These are phyloP conservation scores for Pontederia paniculata DNA, from an alignment of 176 grass and related monocot genomes.

Conservation along the genomic window DNA sequence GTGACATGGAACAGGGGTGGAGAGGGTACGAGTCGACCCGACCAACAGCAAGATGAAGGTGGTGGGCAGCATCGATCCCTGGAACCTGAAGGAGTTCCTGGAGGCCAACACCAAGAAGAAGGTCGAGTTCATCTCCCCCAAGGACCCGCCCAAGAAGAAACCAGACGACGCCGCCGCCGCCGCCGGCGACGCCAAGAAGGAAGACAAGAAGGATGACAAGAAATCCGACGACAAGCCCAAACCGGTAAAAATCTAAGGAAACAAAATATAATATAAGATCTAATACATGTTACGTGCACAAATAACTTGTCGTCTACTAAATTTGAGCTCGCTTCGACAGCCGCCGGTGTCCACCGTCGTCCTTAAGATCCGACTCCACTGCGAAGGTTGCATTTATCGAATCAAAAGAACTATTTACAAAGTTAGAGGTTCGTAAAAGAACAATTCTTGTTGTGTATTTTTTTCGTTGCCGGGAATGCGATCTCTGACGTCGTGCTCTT, in stretches of 20 bases:
- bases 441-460: background rate
- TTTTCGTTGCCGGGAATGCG: background rate
- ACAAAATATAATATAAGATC: no score
- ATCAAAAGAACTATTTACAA: constrained; percentile 54
- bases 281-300: no score
- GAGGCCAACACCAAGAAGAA: constrained; percentile 36
- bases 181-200: constrained; percentile 13
- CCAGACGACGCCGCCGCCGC: constrained; percentile 6
- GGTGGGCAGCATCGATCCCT: constrained; percentile 31
- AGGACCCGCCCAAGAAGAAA: constrained; percentile 29
- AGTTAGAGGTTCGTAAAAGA: constrained; percentile 44
- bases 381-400: constrained; percentile 69
- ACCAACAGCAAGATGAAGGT: constrained; percentile 37
- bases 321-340: constrained; percentile 10
- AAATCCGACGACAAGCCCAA: constrained; percentile 26
- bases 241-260: no score
- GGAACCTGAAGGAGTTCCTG: constrained; percentile 38
- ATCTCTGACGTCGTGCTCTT: background rate
- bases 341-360: constrained; percentile 47
- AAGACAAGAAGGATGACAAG: constrained; percentile 17
- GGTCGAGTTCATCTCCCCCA: constrained; percentile 51
- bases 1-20: constrained; percentile 56
- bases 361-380: constrained; percentile 92
- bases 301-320: background rate
- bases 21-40: constrained; percentile 26